Base-by-base conservation (phyloP, 139 green algal species). In the Tetradesmus lagerheimii region DNA sequence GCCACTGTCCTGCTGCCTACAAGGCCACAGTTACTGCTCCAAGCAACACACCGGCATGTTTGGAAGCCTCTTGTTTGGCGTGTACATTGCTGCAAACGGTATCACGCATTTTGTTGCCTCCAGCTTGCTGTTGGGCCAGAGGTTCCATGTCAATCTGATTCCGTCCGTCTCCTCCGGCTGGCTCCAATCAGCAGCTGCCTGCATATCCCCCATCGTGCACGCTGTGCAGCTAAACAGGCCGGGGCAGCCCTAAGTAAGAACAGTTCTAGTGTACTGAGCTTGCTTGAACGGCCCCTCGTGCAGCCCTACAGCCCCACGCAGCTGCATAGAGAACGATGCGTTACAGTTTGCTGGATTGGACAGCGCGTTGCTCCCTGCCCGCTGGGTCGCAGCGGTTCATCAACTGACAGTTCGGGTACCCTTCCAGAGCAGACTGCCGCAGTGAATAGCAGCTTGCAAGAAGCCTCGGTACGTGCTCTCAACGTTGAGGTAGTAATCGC, bases 31-130 rank as follows among this genome's bases (percentile, higher is more conserved):
- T 78, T 39, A 29, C 18, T 25, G 67, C 75, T 35, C 27, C 86
- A 90, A n/a, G 71, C 37, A 31, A 88, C 94, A 20, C 45, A 99
- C 97, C 93, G 96, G 97, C 92, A 99, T 96, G 85, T 96, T 94
- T 3, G 92, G 89, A 43, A 98, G 91, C 27, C 90, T 88, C 90
- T 98, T 98, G 87, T 94, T 95, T 4, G 98, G 98, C 2, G 97
- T 99, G 93, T 99, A 99, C 5, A 99, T 50, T 1, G 96, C 95
- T 34, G 91, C 96, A 89, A 99, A 99, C 0, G 98, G 98, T 9
- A 99, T 95, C 43, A 99, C 97, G 84, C 97, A 99, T 91, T 99
- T 99, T 3, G 98, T 98, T 9, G 98, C 98, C 90, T 99, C 97
- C 45, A 99, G 89, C 76, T 97, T 96, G 92, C 89, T 96, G 86